These are phyloP conservation scores for Trichoderma afroharzianum DNA, from an alignment of 2,329 filamentous ascomycete species.

Conservation along the genomic window DNA sequence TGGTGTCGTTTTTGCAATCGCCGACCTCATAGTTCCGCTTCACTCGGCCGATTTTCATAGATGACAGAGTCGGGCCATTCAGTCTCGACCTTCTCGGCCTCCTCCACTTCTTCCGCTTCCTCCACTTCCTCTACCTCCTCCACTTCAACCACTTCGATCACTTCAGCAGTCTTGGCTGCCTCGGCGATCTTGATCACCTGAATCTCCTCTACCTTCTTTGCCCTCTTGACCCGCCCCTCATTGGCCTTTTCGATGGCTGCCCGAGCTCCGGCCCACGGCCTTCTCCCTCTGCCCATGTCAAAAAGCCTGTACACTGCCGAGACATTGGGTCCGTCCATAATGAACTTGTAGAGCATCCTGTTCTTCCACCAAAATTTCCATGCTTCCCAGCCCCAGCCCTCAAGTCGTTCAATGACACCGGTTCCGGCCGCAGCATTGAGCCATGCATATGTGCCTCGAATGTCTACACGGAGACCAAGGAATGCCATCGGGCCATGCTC, in stretches of 20 bases:
- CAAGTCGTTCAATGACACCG: conserved; percentile 37
- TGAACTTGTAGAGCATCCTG: conserved; percentile 37
- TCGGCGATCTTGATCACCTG: neutral
- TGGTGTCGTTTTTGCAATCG: neutral
- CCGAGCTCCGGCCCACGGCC: conserved; percentile 38
- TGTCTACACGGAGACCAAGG: conserved; percentile 25
- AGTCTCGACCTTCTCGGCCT: neutral
- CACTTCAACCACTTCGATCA: neutral
- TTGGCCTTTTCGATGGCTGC: conserved; percentile 31
- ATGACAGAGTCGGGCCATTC: neutral
- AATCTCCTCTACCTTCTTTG: neutral
- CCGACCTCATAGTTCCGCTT: neutral
- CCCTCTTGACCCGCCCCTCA: conserved; percentile 21
- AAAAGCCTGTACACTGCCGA: conserved; percentile 41
- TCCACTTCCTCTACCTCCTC: neutral
- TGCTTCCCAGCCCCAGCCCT: conserved; percentile 36
- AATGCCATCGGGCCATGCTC: conserved; percentile 25
- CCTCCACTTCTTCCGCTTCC: neutral
- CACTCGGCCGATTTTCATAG: neutral
- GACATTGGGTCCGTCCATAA: conserved; percentile 38
- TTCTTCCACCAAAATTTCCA: conserved; percentile 44
- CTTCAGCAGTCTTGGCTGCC: neutral
- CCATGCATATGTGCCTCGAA: conserved; percentile 30
- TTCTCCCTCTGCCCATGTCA: conserved; percentile 36
- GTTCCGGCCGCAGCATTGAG: conserved; percentile 42